Percentiles rank a stretch among this genome's conserved stretches.
Evolutionary conservation across 2,329 filamentous ascomycete genomes (phyloP).

Genomic region (Tolypocladium inflatum): DNA sequence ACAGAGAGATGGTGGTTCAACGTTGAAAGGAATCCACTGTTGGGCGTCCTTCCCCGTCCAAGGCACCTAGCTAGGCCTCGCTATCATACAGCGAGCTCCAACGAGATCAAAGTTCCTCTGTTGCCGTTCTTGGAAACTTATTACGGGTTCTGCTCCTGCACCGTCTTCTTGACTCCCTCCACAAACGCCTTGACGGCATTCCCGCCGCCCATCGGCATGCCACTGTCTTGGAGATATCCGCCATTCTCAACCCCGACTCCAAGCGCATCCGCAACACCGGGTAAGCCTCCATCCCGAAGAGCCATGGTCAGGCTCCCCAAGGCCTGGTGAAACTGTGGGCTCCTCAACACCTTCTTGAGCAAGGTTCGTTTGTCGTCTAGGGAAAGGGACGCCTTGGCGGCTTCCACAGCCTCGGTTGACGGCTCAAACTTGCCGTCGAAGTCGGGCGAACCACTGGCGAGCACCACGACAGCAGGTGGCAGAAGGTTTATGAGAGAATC

Average conservation of each 20-base stretch:
- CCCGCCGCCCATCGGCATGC: slow-evolving; percentile 77
- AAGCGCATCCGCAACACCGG: slow-evolving; percentile 80
- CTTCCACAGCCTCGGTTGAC: slow-evolving; percentile 56
- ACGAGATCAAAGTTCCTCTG: not conserved
- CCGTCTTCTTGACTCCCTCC: slow-evolving; percentile 73
- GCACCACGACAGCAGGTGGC: slow-evolving; percentile 67
- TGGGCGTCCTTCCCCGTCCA: not conserved
- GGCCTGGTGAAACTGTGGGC: slow-evolving; percentile 85
- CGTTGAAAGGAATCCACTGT: not conserved
- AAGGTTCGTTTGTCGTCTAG: slow-evolving; percentile 70
- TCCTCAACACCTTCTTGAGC: slow-evolving; percentile 72
- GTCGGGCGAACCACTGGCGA: slow-evolving; percentile 55
- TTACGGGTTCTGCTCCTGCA: slow-evolving; percentile 44
- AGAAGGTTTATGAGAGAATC: slow-evolving; percentile 70
- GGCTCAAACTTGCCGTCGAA: slow-evolving; percentile 54
- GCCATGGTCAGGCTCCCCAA: slow-evolving; percentile 78
- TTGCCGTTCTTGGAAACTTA: not conserved
- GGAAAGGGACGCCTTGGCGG: slow-evolving; percentile 64
- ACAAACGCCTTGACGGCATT: slow-evolving; percentile 89
- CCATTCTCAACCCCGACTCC: slow-evolving; percentile 72
- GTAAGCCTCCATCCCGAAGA: slow-evolving; percentile 79
- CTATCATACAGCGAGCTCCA: not conserved
- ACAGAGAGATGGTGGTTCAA: not conserved
- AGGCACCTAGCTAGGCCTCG: not conserved
- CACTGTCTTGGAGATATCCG: slow-evolving; percentile 69